Conservation (phyloP, 371 early-diverging fungal species). For the Haplosporangium sp. region DNA sequence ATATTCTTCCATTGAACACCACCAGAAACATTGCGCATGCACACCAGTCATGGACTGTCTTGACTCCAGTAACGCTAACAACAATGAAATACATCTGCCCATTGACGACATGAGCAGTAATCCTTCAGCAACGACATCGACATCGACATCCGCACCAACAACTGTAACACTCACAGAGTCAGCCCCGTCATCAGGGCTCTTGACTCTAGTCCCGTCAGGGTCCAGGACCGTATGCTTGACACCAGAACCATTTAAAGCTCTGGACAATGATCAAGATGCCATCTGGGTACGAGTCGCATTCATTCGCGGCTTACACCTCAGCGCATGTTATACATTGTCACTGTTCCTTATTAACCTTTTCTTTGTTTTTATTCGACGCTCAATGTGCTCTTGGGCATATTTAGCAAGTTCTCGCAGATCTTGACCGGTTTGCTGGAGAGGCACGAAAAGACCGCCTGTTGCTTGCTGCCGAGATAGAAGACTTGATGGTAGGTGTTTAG, state of each 20-base stretch:
- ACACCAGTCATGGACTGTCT: too few relatives aligned
- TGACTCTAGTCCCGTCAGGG: conserved; percentile 21
- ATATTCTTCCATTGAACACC: too few relatives aligned
- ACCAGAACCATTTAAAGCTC: conserved; percentile 24
- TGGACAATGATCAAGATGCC: conserved; percentile 34
- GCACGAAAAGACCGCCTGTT: conserved; percentile 33
- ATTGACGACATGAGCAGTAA: too few relatives aligned
- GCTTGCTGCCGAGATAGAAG: conserved; percentile 60
- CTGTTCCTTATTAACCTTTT: neutral
- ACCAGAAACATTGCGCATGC: too few relatives aligned
- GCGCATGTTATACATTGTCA: neutral
- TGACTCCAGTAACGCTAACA: too few relatives aligned
- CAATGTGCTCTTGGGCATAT: neutral
- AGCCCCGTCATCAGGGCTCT: conserved; percentile 5
- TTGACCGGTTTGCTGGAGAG: conserved; percentile 37
- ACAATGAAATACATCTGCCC: too few relatives aligned
- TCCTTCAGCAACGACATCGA: too few relatives aligned
- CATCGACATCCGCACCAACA: neutral
- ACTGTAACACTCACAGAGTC: neutral
- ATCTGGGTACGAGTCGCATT: conserved; percentile 24
- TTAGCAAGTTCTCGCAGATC: conserved; percentile 44
- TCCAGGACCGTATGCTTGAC: conserved; percentile 15
- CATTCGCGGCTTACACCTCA: neutral
- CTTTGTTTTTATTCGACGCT: neutral
- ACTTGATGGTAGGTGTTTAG: conserved; percentile 54